Evolutionary conservation across 2,329 filamentous ascomycete genomes (phyloP).

Genomic region (Myriosclerotinia curreyana): DNA sequence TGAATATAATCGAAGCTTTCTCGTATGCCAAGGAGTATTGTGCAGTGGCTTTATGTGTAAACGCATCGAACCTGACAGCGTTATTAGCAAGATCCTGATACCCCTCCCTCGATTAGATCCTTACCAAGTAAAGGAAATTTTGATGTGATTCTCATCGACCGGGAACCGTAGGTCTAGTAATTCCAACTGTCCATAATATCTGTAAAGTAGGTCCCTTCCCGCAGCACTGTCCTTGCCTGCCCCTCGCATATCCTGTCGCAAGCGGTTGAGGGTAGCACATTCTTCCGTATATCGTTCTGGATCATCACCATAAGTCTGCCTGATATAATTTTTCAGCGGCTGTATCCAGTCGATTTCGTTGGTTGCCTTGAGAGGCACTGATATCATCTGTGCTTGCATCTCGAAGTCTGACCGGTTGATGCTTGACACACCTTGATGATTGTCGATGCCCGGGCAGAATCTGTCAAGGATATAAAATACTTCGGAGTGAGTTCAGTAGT

Average conservation of each 20-base stretch:
- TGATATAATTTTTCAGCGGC: conserved; percentile 90
- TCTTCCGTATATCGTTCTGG: conserved; percentile 94
- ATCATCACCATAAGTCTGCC: conserved; percentile 91
- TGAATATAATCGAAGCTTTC: conserved; percentile 99
- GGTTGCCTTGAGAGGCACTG: conserved; percentile 85
- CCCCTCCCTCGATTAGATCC: conserved; percentile 13
- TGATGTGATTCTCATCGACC: conserved; percentile 98
- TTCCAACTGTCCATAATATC: conserved; percentile 97
- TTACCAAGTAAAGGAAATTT: conserved; percentile 97
- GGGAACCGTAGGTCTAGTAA: conserved; percentile 91
- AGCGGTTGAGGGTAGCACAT: conserved; percentile 86
- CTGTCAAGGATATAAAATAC: not conserved
- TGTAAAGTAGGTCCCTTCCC: conserved; percentile 87
- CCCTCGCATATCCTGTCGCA: conserved; percentile 97
- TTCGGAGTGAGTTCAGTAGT: not conserved
- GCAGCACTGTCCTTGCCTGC: conserved; percentile 95
- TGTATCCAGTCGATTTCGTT: conserved; percentile 98
- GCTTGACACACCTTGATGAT: conserved; percentile 19
- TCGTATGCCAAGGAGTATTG: conserved; percentile 97
- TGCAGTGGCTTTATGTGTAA: conserved; percentile 94
- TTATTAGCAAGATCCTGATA: conserved; percentile 6
- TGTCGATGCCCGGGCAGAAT: conserved; percentile 16
- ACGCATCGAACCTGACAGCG: conserved; percentile 87
- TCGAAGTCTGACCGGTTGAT: conserved; percentile 8
- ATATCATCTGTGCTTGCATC: conserved; percentile 93